Evolutionary conservation across 176 grass and related monocot genomes (phyloP).

Genomic region (Eremochloa ophiuroides): DNA sequence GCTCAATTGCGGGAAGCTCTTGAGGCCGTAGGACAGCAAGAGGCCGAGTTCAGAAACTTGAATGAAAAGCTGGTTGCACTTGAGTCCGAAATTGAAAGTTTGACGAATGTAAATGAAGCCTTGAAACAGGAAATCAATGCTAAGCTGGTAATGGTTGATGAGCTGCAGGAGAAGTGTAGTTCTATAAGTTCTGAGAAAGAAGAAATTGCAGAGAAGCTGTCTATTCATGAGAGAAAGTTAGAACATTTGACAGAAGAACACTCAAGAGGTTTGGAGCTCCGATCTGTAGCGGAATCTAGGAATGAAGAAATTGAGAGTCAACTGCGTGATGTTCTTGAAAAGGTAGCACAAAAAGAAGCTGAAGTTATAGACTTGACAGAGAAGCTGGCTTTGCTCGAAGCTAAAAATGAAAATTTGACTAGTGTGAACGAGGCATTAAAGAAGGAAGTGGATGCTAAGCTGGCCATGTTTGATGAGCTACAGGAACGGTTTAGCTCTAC

Average conservation of each 20-base stretch:
- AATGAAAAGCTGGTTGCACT: conserved; percentile 68
- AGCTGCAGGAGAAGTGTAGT: conserved; percentile 44
- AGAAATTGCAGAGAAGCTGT: conserved; percentile 38
- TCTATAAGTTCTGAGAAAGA: conserved; percentile 40
- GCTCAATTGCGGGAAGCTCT: conserved; percentile 47
- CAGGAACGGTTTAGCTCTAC: conserved; percentile 47
- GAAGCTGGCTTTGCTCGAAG: conserved; percentile 50
- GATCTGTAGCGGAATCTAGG: conserved; percentile 35
- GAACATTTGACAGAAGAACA: conserved; percentile 45
- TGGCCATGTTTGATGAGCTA: conserved; percentile 49
- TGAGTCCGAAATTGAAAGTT: conserved; percentile 52
- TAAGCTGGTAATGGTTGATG: conserved; percentile 46
- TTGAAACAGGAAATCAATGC: conserved; percentile 44
- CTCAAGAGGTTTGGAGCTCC: conserved; percentile 45
- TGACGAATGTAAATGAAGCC: conserved; percentile 50
- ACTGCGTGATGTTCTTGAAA: conserved; percentile 34
- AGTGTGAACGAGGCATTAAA: conserved; percentile 32
- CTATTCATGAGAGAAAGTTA: conserved; percentile 36
- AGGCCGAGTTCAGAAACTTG: conserved; percentile 53
- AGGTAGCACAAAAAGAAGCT: conserved; percentile 33
- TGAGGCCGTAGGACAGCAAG: conserved; percentile 45
- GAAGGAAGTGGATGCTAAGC: conserved; percentile 46
- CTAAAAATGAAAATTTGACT: conserved; percentile 45
- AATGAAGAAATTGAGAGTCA: conserved; percentile 40
- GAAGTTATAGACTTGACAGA: conserved; percentile 41